Evolutionary conservation across 441 rosid genomes (phyloP), one percentile per base, ranked within the genome.

Genomic region (Erodium texanum): DNA sequence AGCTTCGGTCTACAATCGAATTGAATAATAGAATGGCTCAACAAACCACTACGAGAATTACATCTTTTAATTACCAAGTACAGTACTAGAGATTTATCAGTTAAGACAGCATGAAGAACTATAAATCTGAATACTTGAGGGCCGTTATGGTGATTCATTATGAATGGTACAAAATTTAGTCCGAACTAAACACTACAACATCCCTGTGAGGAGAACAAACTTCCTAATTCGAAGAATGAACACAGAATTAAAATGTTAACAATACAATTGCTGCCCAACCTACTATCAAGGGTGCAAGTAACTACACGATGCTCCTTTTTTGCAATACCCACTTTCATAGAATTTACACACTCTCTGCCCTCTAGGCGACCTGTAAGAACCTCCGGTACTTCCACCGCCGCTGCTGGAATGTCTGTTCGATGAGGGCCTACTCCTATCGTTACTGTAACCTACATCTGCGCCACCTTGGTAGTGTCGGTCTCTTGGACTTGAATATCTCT

Each of bases 301-400:
- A 80, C 84, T 84, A 75, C 98, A 92, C 12, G 89, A 81, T 36
- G 92, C 86, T 62, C 98, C 99, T 79, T 72, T 92, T 81, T 79
- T 92, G 88, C 98, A 90, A 58, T 70, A 12, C 62, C 97, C 99
- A 48, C 56, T 85, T 83, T 82, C 94, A n/a, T 90, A 69, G 72
- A 81, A 92, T 84, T 92, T 96, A 82, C 98, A 96, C 8, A 87
- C 76, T 67, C 88, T 82, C 73, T 78, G 90, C 81, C 90, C 91
- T 84, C 84, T 92, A 75, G 89, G 81, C 71, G 85, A 75, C 79
- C 85, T 76, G 70, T 69, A 68, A 61, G 86, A 73, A 45, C 83
- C 50, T 6, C 78, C 80, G 24, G 82, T 84, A 77, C 89, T 23
- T 1, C 24, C 62, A 20, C 61, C 5, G 23, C 62, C 62, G 15